Conservation (phyloP, 768 basidiomycete species). For the Kwoniella newhampshirensis region DNA sequence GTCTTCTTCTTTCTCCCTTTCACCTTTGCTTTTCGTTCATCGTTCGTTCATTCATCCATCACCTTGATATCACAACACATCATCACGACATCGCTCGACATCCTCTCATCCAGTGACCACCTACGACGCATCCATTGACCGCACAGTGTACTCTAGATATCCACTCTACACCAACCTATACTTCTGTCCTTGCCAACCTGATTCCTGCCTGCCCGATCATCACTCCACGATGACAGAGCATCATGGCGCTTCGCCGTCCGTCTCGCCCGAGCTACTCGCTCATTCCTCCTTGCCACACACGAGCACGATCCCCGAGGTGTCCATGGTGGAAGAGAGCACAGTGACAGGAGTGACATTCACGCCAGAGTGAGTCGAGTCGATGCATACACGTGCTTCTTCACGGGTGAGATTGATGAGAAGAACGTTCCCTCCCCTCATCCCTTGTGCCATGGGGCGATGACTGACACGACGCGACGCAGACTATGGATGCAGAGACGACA, state of each 20-base stretch:
- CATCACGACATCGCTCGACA: conserved; percentile 1
- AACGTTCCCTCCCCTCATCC: no score
- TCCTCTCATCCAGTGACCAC: no score
- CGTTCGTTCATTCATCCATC: neutral
- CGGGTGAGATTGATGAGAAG: no score
- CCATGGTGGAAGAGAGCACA: conserved; percentile 48
- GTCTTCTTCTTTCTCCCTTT: neutral
- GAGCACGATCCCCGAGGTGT: conserved; percentile 33
- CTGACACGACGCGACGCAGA: conserved; percentile 13
- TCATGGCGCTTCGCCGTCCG: conserved; percentile 5
- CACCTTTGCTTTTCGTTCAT: neutral
- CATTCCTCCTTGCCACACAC: conserved; percentile 29
- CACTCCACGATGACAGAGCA: neutral
- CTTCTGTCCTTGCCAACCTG: no score
- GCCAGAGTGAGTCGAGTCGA: conserved; percentile 48
- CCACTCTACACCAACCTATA: no score
- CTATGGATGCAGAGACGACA: conserved; percentile 48
- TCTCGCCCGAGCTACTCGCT: conserved; percentile 23
- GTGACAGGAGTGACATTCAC: conserved; percentile 49
- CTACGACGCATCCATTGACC: no score
- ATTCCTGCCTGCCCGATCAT: no score
- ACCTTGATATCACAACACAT: neutral
- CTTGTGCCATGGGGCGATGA: no score
- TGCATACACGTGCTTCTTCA: no score
- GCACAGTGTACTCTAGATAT: no score